Conservation (phyloP, 306 rosid genomes). For the Vigna mungo region DNA sequence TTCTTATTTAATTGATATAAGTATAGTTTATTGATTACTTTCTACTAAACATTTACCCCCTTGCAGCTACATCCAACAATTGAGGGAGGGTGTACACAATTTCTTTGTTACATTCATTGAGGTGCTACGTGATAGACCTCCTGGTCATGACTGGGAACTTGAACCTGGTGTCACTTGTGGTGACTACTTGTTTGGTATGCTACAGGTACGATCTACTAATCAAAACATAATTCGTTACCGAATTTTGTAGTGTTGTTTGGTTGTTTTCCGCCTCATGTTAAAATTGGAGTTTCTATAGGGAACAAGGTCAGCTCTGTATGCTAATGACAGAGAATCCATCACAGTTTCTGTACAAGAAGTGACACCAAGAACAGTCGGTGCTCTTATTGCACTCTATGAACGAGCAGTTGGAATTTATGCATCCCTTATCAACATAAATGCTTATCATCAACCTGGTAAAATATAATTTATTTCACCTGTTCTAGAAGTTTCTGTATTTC, state of each 20-base stretch:
- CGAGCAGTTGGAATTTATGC: slow-evolving; percentile 99
- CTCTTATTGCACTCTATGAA: slow-evolving; percentile 91
- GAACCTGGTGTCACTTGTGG: slow-evolving; percentile 99
- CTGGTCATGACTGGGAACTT: slow-evolving; percentile 99
- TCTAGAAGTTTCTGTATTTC: slow-evolving; percentile 4
- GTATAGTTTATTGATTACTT: slow-evolving; percentile 26
- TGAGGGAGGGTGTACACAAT: slow-evolving; percentile 97
- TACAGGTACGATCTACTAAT: slow-evolving; percentile 69
- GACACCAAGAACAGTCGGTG: slow-evolving; percentile 90
- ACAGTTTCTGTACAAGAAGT: slow-evolving; percentile 94
- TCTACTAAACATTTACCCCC: slow-evolving; percentile 28
- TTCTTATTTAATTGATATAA: slow-evolving; percentile 27
- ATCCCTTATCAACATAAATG: slow-evolving; percentile 83
- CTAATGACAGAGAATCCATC: slow-evolving; percentile 82
- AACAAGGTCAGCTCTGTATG: slow-evolving; percentile 91
- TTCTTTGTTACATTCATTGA: slow-evolving; percentile 95
- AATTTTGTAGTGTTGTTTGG: neutral
- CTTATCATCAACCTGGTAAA: slow-evolving; percentile 97
- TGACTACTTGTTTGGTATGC: slow-evolving; percentile 98
- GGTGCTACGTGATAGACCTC: slow-evolving; percentile 97
- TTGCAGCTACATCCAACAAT: slow-evolving; percentile 92
- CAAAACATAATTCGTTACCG: slow-evolving; percentile 15
- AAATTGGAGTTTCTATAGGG: slow-evolving; percentile 63
- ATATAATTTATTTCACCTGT: slow-evolving; percentile 24
- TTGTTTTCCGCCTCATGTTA: neutral